A percentile compares a stretch with the other conserved stretches of the same genome.
These are phyloP conservation scores for Pichia scutulata DNA, from an alignment of 805 yeast species.

Conservation along the genomic window DNA sequence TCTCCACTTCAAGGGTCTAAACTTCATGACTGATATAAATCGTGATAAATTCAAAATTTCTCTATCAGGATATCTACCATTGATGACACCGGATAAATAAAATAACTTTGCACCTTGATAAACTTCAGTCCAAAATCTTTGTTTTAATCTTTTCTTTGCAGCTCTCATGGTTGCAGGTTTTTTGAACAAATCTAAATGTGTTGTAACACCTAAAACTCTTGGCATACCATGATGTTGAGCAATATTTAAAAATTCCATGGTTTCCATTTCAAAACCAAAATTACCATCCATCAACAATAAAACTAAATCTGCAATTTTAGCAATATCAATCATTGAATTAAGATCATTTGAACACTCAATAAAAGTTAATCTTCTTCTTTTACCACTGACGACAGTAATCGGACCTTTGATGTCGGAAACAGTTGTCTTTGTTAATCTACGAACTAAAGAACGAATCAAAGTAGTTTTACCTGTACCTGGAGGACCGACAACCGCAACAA, in stretches of 20 bases:
- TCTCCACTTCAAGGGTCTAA: slow-evolving; percentile 98
- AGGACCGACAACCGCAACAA: slow-evolving; percentile 96
- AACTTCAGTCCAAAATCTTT: slow-evolving; percentile 98
- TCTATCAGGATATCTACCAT: slow-evolving; percentile 96
- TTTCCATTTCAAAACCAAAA: slow-evolving; percentile 98
- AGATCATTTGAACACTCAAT: slow-evolving; percentile 89
- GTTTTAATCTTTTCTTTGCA: slow-evolving; percentile 83
- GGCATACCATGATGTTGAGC: slow-evolving; percentile 99
- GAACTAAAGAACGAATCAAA: slow-evolving; percentile 77
- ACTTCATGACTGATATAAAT: slow-evolving; percentile 94
- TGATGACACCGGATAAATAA: slow-evolving; percentile 88
- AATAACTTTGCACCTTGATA: slow-evolving; percentile 96
- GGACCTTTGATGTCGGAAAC: slow-evolving; percentile 89
- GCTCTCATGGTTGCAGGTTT: slow-evolving; percentile 84
- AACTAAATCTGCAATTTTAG: slow-evolving; percentile 91
- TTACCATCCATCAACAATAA: slow-evolving; percentile 89
- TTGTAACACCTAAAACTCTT: slow-evolving; percentile 87
- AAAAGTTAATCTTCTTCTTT: slow-evolving; percentile 84
- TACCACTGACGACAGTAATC: slow-evolving; percentile 92
- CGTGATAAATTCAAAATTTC: slow-evolving; percentile 88
- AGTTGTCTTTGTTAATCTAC: slow-evolving; percentile 82
- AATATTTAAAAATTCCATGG: slow-evolving; percentile 94
- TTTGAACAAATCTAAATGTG: slow-evolving; percentile 91
- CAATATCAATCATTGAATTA: slow-evolving; percentile 93
- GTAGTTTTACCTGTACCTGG: slow-evolving; percentile 98